These are phyloP conservation scores for Cryptococcus sp. DNA, from an alignment of 1,284 basidiomycete species.

Conservation along the genomic window DNA sequence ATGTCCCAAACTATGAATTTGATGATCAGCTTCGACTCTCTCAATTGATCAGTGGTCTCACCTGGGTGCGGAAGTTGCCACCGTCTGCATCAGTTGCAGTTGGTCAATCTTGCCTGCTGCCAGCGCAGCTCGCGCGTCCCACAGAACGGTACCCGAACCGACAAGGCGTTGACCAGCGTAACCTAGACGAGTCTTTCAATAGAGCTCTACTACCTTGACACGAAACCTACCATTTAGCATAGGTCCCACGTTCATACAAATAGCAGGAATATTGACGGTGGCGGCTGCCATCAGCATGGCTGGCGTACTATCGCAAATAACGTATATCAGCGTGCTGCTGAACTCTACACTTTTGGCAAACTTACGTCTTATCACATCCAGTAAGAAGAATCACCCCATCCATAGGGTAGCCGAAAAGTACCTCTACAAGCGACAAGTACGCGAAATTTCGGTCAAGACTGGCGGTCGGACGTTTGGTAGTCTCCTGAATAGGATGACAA, in stretches of 20 bases:
- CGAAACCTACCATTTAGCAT: slow-evolving; percentile 40
- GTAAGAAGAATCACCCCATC: slow-evolving; percentile 52
- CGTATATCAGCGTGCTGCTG: neutral
- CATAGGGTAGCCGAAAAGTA: slow-evolving; percentile 50
- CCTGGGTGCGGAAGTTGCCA: slow-evolving; percentile 46
- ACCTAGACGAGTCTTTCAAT: slow-evolving; percentile 15
- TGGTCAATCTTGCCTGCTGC: slow-evolving; percentile 46
- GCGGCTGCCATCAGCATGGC: slow-evolving; percentile 44
- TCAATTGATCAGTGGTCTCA: slow-evolving; percentile 13
- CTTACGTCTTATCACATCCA: slow-evolving; percentile 61
- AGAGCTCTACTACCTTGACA: too few relatives aligned
- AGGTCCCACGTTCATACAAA: slow-evolving; percentile 46
- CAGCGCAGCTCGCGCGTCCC: slow-evolving; percentile 44
- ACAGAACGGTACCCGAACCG: slow-evolving; percentile 51
- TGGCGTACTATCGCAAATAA: slow-evolving; percentile 33
- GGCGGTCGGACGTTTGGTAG: slow-evolving; percentile 51
- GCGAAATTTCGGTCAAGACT: slow-evolving; percentile 49
- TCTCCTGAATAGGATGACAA: slow-evolving; percentile 54
- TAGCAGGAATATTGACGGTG: slow-evolving; percentile 49
- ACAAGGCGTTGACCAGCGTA: slow-evolving; percentile 44
- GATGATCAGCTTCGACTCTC: neutral
- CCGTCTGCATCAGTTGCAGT: slow-evolving; percentile 42
- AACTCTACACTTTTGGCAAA: slow-evolving; percentile 24
- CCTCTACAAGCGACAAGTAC: slow-evolving; percentile 50
- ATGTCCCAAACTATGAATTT: slow-evolving; percentile 31